Evolutionary conservation across 106 monocot genomes (phyloP).

Genomic region (Dendrobium catenatum): DNA sequence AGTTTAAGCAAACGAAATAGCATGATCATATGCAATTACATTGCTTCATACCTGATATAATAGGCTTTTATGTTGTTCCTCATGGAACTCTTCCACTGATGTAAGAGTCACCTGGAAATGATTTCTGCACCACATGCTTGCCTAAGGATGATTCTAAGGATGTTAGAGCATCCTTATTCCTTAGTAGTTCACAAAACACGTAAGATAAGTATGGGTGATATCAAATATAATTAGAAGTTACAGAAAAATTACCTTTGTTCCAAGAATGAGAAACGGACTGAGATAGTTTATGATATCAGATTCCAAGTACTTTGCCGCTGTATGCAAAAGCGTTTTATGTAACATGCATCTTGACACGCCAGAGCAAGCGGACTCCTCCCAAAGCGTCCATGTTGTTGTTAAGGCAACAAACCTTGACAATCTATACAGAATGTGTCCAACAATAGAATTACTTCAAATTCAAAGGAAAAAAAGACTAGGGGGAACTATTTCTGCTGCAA

Average conservation of each 20-base stretch:
- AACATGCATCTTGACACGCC: constrained; percentile 46
- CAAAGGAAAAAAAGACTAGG: neutral
- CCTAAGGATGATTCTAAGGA: constrained; percentile 33
- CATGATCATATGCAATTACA: neutral
- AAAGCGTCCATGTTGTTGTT: constrained; percentile 47
- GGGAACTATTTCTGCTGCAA: neutral
- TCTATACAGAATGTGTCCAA: neutral
- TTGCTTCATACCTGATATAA: constrained; percentile 43
- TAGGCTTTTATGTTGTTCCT: constrained; percentile 36
- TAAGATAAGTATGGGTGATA: neutral
- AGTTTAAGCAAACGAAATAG: neutral
- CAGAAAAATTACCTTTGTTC: constrained; percentile 16
- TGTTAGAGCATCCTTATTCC: constrained; percentile 7
- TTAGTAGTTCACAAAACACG: constrained; percentile 4
- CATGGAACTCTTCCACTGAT: constrained; percentile 26
- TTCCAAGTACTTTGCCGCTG: constrained; percentile 55
- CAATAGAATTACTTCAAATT: neutral
- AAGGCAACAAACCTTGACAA: constrained; percentile 22
- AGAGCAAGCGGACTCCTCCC: constrained; percentile 52
- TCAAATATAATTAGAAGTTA: neutral
- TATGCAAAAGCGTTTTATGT: constrained; percentile 50
- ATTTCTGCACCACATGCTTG: constrained; percentile 67
- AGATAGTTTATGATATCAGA: constrained; percentile 34
- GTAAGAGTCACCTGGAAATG: constrained; percentile 31
- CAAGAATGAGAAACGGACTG: constrained; percentile 58